Evolutionary conservation across 2,329 filamentous ascomycete genomes (phyloP), one percentile per base, ranked within the genome.

Genomic region (Clarireedia hainanense): DNA sequence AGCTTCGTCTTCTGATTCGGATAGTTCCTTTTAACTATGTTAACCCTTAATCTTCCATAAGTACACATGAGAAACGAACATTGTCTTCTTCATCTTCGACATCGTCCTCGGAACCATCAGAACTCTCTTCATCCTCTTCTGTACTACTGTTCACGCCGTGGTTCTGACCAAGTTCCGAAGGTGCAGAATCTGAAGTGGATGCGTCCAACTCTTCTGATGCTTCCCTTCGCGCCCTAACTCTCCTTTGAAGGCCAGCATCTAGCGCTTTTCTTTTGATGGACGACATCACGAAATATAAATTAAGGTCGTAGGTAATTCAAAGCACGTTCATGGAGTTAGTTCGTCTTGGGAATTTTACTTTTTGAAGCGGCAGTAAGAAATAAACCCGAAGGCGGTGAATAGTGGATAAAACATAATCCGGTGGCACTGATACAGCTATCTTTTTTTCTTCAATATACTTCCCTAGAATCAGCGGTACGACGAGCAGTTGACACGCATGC

Each of bases 101-200:
- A 50, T 62, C 57, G 5, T 57, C 55, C 12, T 60, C 71, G 5
- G 73, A 65, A 51, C 63, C 61, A n/a, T 66, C 64, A 67, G 67
- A 47, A 69, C 64, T 62, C 69, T 70, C 65, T 20, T 69, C 67
- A 40, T 63, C 67, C 3, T 60, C 60, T 6, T 64, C 65, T 42
- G 70, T 65, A 20, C 20, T n/a, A 14, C 9, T 34, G 30, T 70
- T 66, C 27, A 74, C 71, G 7, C 65, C 65, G 24, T 74, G 71
- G 7, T 66, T 65, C 37, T 66, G 64, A 12, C 70, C 68, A 24
- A 72, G 68, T 50, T 67, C 67, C 4, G 65, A 65, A 9, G 69
- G 70, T 14, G 68, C 71, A 61, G 54, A 56, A 51, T 57, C 50
- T 14, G 68, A 71, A 52, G 61, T 68, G 26, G 68, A 63, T 24